phyloP scores from a whole-genome alignment of 495 filamentous ascomycete species.

The Articulospora tetracladia region DNA sequence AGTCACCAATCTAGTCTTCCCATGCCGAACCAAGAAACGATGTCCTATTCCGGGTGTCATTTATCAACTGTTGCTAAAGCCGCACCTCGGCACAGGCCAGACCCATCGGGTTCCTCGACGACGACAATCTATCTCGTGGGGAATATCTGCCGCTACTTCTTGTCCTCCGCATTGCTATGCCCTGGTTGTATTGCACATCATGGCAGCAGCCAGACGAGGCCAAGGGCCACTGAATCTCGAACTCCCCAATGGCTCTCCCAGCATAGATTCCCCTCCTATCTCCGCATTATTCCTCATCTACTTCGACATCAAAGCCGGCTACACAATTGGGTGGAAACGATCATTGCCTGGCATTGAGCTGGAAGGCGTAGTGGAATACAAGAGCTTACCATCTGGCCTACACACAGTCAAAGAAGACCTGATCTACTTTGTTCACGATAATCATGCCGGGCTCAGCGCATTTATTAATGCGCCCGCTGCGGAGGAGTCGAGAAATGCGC shows the following conservation, averaged over 20 bases:
- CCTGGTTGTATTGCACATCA: constrained; percentile 19
- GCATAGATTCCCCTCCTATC: constrained; percentile 63
- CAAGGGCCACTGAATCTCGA: constrained; percentile 45
- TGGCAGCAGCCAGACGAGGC: constrained; percentile 49
- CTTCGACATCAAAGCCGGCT: constrained; percentile 85
- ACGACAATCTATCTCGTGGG: no score
- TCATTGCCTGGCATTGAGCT: constrained; percentile 69
- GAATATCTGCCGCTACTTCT: background rate
- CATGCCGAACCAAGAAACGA: no score
- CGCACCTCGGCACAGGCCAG: background rate
- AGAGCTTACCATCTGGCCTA: constrained; percentile 86
- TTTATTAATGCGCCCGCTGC: constrained; percentile 83
- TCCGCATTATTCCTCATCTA: constrained; percentile 80
- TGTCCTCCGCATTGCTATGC: constrained; percentile 19
- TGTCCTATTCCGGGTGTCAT: no score
- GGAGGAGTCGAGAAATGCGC: constrained; percentile 74
- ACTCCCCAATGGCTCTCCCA: constrained; percentile 19
- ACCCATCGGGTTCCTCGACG: background rate
- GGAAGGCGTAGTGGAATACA: constrained; percentile 90
- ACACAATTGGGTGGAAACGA: constrained; percentile 82
- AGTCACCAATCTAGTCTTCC: no score
- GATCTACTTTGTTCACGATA: constrained; percentile 84
- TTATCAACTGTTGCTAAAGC: background rate
- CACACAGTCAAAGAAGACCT: constrained; percentile 87
- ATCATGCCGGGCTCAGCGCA: constrained; percentile 85